Evolutionary conservation across 2,329 filamentous ascomycete genomes (phyloP).

Genomic region (Monosporascus ibericus): DNA sequence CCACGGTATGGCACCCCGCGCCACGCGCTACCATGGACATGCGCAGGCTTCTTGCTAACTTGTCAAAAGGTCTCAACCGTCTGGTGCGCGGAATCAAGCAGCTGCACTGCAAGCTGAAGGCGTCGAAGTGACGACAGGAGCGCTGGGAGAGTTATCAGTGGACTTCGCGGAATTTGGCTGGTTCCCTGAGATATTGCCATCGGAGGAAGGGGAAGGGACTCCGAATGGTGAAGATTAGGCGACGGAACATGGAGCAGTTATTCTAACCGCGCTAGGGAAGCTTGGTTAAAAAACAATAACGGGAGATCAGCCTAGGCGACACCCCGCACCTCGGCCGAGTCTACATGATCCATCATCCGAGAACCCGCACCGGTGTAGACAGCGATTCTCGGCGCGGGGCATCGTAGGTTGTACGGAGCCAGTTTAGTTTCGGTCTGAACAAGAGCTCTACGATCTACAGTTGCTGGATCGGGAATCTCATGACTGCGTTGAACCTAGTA

Average conservation of each 20-base stretch:
- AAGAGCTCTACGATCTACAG: no score
- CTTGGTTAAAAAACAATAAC: no score
- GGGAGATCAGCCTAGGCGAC: no score
- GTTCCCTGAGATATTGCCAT: slow-evolving; percentile 48
- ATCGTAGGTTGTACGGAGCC: no score
- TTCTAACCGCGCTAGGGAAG: neutral
- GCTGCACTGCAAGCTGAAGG: slow-evolving; percentile 44
- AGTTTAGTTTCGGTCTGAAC: no score
- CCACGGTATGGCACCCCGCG: slow-evolving; percentile 51
- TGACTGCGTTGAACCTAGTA: no score
- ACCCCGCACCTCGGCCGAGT: no score
- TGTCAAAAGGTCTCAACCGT: slow-evolving; percentile 38
- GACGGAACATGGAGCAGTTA: neutral
- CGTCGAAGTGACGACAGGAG: slow-evolving; percentile 41
- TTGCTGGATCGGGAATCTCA: no score
- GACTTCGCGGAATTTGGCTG: slow-evolving; percentile 48
- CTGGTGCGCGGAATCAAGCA: slow-evolving; percentile 44
- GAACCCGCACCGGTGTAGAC: no score
- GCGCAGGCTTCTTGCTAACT: no score
- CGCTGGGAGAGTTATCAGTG: slow-evolving; percentile 46
- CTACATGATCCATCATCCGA: no score
- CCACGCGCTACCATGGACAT: neutral
- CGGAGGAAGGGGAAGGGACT: slow-evolving; percentile 28
- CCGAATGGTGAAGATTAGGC: slow-evolving; percentile 5
- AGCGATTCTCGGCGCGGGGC: no score